These are phyloP conservation scores for Trichoderma sp. DNA, from an alignment of 2,329 filamentous ascomycete genomes.

Conservation along the genomic window DNA sequence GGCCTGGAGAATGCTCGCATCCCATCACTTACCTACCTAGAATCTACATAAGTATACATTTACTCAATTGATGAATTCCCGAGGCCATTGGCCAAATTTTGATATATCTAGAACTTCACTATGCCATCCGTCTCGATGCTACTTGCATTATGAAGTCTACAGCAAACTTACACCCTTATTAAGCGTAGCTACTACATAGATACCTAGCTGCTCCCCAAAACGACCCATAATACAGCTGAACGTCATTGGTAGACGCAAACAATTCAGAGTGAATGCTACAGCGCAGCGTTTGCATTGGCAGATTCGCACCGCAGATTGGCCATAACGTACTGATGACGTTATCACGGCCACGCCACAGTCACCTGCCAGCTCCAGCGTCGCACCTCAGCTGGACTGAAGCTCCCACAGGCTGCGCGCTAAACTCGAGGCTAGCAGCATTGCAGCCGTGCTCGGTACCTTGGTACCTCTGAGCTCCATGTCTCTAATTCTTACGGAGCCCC, in stretches of 20 bases:
- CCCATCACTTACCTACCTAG: background rate
- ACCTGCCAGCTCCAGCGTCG: background rate
- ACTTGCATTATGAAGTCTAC: background rate
- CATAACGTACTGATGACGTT: conserved; percentile 40
- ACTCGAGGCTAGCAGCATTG: background rate
- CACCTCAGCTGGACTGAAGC: background rate
- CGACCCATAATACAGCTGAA: background rate
- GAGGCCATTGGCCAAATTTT: background rate
- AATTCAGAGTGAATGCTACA: background rate
- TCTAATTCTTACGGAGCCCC: background rate
- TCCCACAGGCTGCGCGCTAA: background rate
- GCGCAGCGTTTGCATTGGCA: background rate
- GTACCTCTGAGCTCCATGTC: background rate
- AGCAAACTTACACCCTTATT: background rate
- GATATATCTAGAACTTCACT: background rate
- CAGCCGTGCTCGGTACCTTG: background rate
- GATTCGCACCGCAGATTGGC: background rate
- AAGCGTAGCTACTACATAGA: background rate
- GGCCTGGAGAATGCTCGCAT: background rate
- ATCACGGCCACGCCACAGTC: background rate
- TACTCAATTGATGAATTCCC: background rate
- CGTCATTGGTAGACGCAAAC: background rate
- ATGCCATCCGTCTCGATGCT: background rate
- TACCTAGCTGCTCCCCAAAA: background rate
- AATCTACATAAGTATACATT: background rate